Percentiles rank a stretch among this genome's conserved stretches.
These are phyloP conservation scores for Bombardia bombarda DNA, from an alignment of 495 filamentous ascomycete species.

Conservation along the genomic window DNA sequence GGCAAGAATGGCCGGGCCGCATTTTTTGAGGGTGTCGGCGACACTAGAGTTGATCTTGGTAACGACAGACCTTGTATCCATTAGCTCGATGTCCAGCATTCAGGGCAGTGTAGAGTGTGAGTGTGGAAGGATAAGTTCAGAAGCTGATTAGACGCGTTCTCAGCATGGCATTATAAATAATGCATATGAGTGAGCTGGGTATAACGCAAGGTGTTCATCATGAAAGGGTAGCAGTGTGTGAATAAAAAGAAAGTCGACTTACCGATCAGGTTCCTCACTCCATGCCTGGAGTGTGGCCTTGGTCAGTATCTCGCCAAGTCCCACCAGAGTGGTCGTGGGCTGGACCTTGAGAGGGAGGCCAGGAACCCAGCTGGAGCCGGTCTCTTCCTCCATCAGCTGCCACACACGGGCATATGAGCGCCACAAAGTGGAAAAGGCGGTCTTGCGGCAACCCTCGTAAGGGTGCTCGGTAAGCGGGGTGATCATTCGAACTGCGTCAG, in stretches of 20 bases:
- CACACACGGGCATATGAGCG: constrained; percentile 88
- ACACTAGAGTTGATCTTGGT: constrained; percentile 94
- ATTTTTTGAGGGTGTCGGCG: constrained; percentile 84
- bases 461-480: constrained; percentile 73
- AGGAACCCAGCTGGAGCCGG: constrained; percentile 75
- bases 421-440: constrained; percentile 83
- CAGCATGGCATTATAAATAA: constrained; percentile 75
- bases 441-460: constrained; percentile 91
- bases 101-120: neutral
- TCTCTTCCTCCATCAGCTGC: constrained; percentile 71
- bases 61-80: constrained; percentile 58
- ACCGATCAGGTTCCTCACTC: constrained; percentile 89
- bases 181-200: constrained; percentile 99
- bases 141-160: constrained; percentile 60
- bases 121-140: constrained; percentile 12
- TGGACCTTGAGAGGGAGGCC: constrained; percentile 76
- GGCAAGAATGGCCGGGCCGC: constrained; percentile 81
- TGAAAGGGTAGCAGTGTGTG: constrained; percentile 27
- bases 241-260: constrained; percentile 33
- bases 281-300: constrained; percentile 77
- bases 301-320: constrained; percentile 82
- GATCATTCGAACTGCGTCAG: constrained; percentile 79
- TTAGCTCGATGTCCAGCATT: constrained; percentile 29
- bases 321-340: constrained; percentile 66
- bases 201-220: constrained; percentile 90